Base-by-base conservation (phyloP, 208 protist genomes). In the Tritrichomonas foetus region DNA sequence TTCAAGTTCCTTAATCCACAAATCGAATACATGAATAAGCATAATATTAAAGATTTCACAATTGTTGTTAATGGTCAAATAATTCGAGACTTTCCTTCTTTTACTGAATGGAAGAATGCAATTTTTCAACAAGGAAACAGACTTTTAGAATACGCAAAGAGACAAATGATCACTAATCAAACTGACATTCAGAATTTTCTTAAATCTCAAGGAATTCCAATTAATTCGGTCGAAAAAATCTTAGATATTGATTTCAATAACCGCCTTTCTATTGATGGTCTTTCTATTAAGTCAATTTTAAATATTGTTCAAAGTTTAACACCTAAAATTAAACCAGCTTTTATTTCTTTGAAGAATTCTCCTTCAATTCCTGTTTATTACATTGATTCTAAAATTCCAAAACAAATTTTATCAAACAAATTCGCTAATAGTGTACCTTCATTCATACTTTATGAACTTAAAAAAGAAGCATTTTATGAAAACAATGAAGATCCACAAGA, bases 281-380 rank as follows among this genome's bases (percentile, higher is more conserved):
- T 89, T 27, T 16, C 9, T 11, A 39, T n/a, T 22, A 25, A 47
- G 33, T 33, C 16, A 25, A 89, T 89, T 89, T 39, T 55, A 27
- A 3, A 53, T 20, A 39, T 57, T 39, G 33, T 89, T 30, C 14
- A 89, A 8, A 39, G 1, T 39, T 41, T 89, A 16, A 5, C 3
- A 69, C 13, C 13, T 16, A 61, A 61, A 69, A 3, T 33, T 5
- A 69, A 69, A 69, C 25, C 64, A 33, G 8, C 5, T 30, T 69
- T 69, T 69, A 69, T n/a, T 5, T 69, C 64, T n/a, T 8, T 5
- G 13, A n/a, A 69, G 13, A 69, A 69, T 5, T 8, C 25, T 11
- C 14, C 41, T 3, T 36, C 16, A n/a, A 89, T 89, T 89, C 78
- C 78, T 57, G 78, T 89, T 57, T 89, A 47, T 49, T 89, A 57